Percentiles rank a stretch among this genome's conserved stretches.
Evolutionary conservation across 148 eudicot genomes (phyloP).

Genomic region (Polygonum aviculare): DNA sequence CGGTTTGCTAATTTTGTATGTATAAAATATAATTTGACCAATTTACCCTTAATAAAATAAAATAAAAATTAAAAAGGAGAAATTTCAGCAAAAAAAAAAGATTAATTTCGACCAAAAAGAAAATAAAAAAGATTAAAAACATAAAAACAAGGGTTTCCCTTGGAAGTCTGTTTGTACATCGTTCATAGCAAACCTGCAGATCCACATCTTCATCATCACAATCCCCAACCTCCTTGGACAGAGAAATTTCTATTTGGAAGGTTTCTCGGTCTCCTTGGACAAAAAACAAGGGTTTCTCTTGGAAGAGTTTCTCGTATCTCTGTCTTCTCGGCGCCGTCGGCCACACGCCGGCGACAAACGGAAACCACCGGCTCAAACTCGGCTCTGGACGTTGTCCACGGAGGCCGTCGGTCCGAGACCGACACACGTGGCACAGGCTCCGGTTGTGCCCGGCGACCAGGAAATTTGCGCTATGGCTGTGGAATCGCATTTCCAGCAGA

Average conservation of each 20-base stretch:
- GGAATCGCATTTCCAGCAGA: constrained; percentile 55
- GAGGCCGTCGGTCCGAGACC: constrained; percentile 23
- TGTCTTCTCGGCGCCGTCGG: background rate
- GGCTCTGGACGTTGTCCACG: constrained; percentile 38
- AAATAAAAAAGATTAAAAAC: no score
- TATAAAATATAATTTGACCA: no score
- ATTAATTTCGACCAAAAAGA: no score
- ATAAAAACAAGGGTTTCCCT: no score
- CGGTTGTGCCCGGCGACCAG: constrained; percentile 45
- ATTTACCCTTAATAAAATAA: no score
- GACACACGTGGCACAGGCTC: constrained; percentile 36
- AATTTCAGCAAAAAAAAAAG: no score
- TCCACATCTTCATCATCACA: constrained; percentile 20
- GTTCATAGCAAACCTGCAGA: constrained; percentile 21
- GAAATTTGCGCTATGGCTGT: constrained; percentile 51
- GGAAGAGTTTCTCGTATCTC: background rate
- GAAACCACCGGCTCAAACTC: constrained; percentile 26
- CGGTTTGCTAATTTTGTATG: no score
- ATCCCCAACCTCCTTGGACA: background rate
- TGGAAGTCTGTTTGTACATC: no score
- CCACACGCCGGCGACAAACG: constrained; percentile 27
- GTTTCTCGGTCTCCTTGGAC: background rate
- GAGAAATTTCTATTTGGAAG: no score
- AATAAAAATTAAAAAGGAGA: no score
- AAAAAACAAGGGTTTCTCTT: no score